phyloP scores from a whole-genome alignment of 176 grass and related monocot species.

The Eragrostis nindensis region DNA sequence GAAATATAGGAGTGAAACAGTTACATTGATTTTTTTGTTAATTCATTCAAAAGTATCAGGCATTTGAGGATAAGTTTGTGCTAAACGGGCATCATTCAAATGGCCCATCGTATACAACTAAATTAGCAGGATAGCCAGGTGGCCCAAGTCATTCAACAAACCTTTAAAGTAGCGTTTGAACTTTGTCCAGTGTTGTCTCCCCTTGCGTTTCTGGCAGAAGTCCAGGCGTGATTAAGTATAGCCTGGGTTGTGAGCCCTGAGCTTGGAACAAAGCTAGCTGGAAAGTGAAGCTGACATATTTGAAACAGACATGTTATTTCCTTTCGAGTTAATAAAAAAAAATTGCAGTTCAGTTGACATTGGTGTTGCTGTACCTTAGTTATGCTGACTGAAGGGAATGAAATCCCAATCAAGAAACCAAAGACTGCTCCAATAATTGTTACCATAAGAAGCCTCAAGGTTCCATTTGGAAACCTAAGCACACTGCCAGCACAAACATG shows the following conservation, averaged over 20 bases:
- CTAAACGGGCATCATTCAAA: constrained; percentile 13
- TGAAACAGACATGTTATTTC: constrained; percentile 28
- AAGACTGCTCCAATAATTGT: constrained; percentile 60
- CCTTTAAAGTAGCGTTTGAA: constrained; percentile 61
- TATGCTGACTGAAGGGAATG: constrained; percentile 72
- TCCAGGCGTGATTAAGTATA: constrained; percentile 71
- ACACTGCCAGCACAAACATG: constrained; percentile 32
- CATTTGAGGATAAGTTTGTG: not conserved
- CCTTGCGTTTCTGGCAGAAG: constrained; percentile 62
- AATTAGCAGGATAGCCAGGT: not conserved
- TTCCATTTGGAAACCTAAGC: constrained; percentile 68
- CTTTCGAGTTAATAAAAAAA: constrained; percentile 13
- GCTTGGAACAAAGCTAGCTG: constrained; percentile 65
- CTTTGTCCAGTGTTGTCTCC: constrained; percentile 45
- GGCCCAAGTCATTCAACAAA: constrained; percentile 15
- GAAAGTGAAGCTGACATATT: constrained; percentile 77
- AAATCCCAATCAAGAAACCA: constrained; percentile 81
- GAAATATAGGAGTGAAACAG: constrained; percentile 30
- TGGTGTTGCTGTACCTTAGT: constrained; percentile 50
- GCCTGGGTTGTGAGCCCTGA: constrained; percentile 69
- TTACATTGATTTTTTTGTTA: not conserved
- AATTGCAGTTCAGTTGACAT: not conserved
- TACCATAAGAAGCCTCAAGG: constrained; percentile 67
- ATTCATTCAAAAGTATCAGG: not conserved
- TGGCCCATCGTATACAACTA: not conserved